Evolutionary conservation across 73 alveolate genomes (phyloP), one percentile per base, ranked within the genome.

Genomic region (Paramecium bursaria): DNA sequence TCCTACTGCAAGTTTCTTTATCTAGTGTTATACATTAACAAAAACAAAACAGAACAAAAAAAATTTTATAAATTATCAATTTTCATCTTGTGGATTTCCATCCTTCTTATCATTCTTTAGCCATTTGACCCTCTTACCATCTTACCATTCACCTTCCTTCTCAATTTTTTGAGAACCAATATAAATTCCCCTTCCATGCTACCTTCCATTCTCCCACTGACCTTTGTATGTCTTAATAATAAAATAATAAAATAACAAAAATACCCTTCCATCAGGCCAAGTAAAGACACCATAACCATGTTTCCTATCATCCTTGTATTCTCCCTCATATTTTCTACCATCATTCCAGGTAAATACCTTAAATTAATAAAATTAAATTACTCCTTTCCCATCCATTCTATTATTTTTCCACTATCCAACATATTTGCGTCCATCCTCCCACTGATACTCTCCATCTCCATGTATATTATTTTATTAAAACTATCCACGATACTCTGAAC

Each of bases 221-320:
- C 90, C 90, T 47, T 67, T 73, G 48, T 85, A 85, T 31, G 48
- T 73, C 90, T 85, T 42, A 39, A 47, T n/a, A n/a, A n/a, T n/a
- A n/a, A n/a, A 39, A 48, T 33, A 35, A 39, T 4, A 48, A 79
- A 21, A 1, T 44, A 51, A 30, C n/a, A 17, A 35, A 14, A 30
- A 5, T 48, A 52, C 61, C 46, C 86, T 92, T 57, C 97, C 97
- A 90, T 92, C 97, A 44, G 94, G 87, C 97, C 97, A 92, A 73
- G 90, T 86, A 73, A 92, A 91, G 14, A 73, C 88, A 17, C 96
- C 96, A 75, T 88, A 80, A 1, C 94, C 97, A 75, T 92, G 92
- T 35, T 89, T 90, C 46, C 54, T 86, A 52, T 90, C 90, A 86
- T 92, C 93, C 35, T 74, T 61, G 77, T 92, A 92, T 6, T 91